Conservation (phyloP, 192 early-diverging fungal species). For the Lunasporangiospora selenospora region DNA sequence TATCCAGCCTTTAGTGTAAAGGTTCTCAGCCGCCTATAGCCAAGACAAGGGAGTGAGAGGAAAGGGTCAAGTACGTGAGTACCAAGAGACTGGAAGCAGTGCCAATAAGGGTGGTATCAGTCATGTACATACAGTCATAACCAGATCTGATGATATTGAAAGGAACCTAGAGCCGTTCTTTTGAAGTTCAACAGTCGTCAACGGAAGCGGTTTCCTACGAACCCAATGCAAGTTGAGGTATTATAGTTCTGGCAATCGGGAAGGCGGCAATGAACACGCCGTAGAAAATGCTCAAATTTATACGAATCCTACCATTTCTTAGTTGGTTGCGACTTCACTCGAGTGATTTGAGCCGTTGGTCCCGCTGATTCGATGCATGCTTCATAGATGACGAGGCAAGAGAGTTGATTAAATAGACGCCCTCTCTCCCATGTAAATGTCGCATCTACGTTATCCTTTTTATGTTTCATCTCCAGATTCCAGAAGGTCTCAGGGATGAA, state of each 20-base stretch:
- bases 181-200: conserved; percentile 95
- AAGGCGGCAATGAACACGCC: neutral
- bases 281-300: neutral
- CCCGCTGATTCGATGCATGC: conserved; percentile 63
- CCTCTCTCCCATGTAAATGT: conserved; percentile 79
- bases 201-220: conserved; percentile 82
- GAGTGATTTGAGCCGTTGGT: conserved; percentile 59
- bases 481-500: conserved; percentile 95
- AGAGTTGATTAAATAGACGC: conserved; percentile 78
- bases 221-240: neutral
- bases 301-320: conserved; percentile 73
- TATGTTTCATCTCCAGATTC: conserved; percentile 75
- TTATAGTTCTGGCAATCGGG: neutral
- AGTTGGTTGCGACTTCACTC: conserved; percentile 68
- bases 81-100: neutral
- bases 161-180: conserved; percentile 79
- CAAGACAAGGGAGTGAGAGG: neutral
- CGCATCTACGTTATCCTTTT: conserved; percentile 55
- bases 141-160: conserved; percentile 75
- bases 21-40: conserved; percentile 77
- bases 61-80: neutral
- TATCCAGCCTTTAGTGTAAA: conserved; percentile 90
- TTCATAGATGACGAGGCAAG: conserved; percentile 76
- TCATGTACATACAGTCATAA: conserved; percentile 70
- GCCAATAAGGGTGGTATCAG: neutral